Conservation (phyloP, 1,284 basidiomycete species). For the Leccinum cinnamomeum region DNA sequence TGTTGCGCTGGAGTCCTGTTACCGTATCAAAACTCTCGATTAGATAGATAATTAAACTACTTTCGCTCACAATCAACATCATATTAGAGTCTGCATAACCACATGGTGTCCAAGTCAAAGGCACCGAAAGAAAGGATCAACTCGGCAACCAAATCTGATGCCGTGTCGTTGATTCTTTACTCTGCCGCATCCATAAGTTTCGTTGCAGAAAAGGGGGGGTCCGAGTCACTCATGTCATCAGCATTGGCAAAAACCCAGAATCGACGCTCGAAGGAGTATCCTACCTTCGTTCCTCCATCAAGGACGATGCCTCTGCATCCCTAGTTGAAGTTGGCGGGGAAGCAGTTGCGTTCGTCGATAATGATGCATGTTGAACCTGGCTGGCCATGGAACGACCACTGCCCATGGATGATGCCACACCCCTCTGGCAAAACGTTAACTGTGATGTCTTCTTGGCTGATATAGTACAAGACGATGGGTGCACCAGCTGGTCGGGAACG, state of each 20-base stretch:
- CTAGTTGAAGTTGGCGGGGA: background rate
- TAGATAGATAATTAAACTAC: background rate
- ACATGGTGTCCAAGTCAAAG: background rate
- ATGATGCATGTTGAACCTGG: background rate
- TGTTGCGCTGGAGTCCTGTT: too few species aligned
- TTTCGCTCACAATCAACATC: background rate
- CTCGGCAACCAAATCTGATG: background rate
- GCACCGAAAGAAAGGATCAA: background rate
- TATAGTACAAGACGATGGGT: too few species aligned
- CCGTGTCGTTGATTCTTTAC: background rate
- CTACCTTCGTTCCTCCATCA: constrained; percentile 14
- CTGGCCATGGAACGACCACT: too few species aligned
- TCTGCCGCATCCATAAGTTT: constrained; percentile 4
- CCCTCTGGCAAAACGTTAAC: too few species aligned
- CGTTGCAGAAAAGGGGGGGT: constrained; percentile 4
- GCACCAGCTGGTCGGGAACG: too few species aligned
- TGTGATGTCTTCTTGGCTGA: too few species aligned
- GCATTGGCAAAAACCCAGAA: constrained; percentile 10
- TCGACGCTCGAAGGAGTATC: background rate
- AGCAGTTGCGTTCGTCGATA: constrained; percentile 8
- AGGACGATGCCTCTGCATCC: constrained; percentile 15
- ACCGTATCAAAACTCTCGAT: too few species aligned
- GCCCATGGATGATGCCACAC: too few species aligned
- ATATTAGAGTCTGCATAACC: too few species aligned
- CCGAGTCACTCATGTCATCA: constrained; percentile 17